A percentile compares a stretch with the other conserved stretches of the same genome.
These are phyloP conservation scores for Fusarium nelsonii DNA, from an alignment of 2,329 filamentous ascomycete species.

Conservation along the genomic window DNA sequence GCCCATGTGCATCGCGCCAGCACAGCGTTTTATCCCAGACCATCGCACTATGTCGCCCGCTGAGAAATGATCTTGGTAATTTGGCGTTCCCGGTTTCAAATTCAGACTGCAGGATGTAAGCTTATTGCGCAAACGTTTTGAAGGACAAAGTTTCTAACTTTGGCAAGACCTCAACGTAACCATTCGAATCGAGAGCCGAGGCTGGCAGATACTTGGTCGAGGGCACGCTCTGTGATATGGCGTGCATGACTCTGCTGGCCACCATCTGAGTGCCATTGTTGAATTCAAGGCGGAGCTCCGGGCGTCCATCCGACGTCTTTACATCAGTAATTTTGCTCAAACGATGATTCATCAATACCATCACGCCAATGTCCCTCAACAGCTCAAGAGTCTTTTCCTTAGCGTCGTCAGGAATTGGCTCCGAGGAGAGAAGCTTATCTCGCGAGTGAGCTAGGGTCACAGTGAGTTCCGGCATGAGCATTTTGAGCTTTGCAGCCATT, in stretches of 20 bases:
- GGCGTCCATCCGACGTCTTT: background rate
- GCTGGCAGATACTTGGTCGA: background rate
- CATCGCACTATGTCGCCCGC: slow-evolving; percentile 1
- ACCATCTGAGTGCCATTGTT: background rate
- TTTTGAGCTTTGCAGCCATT: slow-evolving; percentile 5
- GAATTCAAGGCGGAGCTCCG: background rate
- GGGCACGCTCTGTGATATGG: background rate
- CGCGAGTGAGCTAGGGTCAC: background rate
- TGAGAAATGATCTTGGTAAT: background rate
- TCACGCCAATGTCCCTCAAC: background rate
- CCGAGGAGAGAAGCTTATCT: background rate
- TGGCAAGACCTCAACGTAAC: background rate
- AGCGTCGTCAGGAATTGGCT: background rate
- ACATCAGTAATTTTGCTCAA: background rate
- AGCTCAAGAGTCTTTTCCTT: slow-evolving; percentile 1
- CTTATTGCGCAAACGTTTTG: background rate
- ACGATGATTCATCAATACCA: slow-evolving; percentile 7
- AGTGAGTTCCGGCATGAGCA: background rate
- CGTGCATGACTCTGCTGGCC: background rate
- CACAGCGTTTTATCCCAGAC: background rate
- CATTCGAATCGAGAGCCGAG: slow-evolving; percentile 1
- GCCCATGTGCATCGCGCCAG: slow-evolving; percentile 1
- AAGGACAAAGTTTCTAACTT: background rate
- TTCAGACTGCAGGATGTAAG: slow-evolving; percentile 1
- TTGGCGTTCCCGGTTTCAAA: background rate